Evolutionary conservation across 116 monocot genomes (phyloP).

Genomic region (Trichopus zeylanicus): DNA sequence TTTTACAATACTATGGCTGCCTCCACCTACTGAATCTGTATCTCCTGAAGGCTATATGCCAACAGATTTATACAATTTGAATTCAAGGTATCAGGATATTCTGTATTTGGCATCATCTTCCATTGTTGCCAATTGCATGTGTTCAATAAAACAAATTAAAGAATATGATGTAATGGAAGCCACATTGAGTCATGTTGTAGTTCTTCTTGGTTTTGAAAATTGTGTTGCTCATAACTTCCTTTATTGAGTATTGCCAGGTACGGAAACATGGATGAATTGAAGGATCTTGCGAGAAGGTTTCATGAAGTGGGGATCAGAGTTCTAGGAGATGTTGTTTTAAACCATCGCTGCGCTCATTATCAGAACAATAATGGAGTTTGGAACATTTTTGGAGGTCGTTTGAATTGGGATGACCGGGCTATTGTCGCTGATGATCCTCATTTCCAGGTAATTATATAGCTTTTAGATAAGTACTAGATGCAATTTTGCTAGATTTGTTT

Average conservation of each 20-base stretch:
- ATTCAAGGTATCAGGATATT: slow-evolving; percentile 58
- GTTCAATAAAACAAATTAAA: not conserved
- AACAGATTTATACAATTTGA: slow-evolving; percentile 92
- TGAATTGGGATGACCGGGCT: slow-evolving; percentile 92
- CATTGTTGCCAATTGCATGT: no score
- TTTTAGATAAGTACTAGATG: not conserved
- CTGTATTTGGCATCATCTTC: no score
- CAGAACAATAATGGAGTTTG: slow-evolving; percentile 74
- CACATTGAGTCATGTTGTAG: not conserved
- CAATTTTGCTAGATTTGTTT: no score
- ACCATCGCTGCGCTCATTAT: slow-evolving; percentile 87
- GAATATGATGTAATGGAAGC: no score
- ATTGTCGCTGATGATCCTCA: slow-evolving; percentile 96
- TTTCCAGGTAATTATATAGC: slow-evolving; percentile 59
- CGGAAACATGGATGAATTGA: slow-evolving; percentile 79
- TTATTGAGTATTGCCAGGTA: slow-evolving; percentile 52
- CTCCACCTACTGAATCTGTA: slow-evolving; percentile 95
- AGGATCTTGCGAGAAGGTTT: slow-evolving; percentile 51
- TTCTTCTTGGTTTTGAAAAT: not conserved
- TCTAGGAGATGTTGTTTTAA: slow-evolving; percentile 86
- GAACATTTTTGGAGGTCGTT: slow-evolving; percentile 88
- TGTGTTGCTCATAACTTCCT: slow-evolving; percentile 9
- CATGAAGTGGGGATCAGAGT: slow-evolving; percentile 82
- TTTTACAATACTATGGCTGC: slow-evolving; percentile 79
- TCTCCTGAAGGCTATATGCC: slow-evolving; percentile 99